Conservation (phyloP, 2,329 filamentous ascomycete genomes). For the Botrytis paeoniae region DNA sequence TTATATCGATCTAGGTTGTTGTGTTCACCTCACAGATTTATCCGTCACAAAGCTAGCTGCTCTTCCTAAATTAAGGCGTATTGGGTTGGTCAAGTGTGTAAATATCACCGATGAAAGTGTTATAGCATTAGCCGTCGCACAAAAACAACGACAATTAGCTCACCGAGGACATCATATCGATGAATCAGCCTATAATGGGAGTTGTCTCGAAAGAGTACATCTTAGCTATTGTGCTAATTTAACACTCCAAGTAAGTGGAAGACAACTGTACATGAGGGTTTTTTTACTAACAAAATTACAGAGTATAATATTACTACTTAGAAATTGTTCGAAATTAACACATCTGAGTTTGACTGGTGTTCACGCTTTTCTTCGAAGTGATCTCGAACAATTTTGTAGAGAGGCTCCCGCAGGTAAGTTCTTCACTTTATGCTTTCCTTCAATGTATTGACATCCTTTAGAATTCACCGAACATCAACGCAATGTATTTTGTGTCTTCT, state of each 20-base stretch:
- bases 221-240: slow-evolving; percentile 90
- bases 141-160: slow-evolving; percentile 7
- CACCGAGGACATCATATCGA: slow-evolving; percentile 7
- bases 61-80: slow-evolving; percentile 89
- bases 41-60: slow-evolving; percentile 81
- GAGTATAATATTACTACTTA: slow-evolving; percentile 87
- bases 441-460: slow-evolving; percentile 35
- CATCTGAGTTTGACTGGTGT: slow-evolving; percentile 94
- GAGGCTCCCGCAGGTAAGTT: slow-evolving; percentile 71
- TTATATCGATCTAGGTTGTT: slow-evolving; percentile 98
- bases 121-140: slow-evolving; percentile 66
- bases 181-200: slow-evolving; percentile 22
- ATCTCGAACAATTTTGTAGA: slow-evolving; percentile 81
- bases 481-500: slow-evolving; percentile 96
- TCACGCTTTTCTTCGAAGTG: slow-evolving; percentile 80
- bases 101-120: slow-evolving; percentile 90
- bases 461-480: slow-evolving; percentile 96
- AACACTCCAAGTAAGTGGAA: slow-evolving; percentile 66
- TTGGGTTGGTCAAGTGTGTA: slow-evolving; percentile 91
- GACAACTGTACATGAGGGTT: background rate
- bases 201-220: slow-evolving; percentile 80
- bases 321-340: slow-evolving; percentile 86
- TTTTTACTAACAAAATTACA: slow-evolving; percentile 43
- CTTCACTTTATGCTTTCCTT: background rate
- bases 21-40: slow-evolving; percentile 78